A percentile compares a stretch with the other conserved stretches of the same genome.
Conservation (phyloP, 345 rosid genomes). For the Pistacia vera region DNA sequence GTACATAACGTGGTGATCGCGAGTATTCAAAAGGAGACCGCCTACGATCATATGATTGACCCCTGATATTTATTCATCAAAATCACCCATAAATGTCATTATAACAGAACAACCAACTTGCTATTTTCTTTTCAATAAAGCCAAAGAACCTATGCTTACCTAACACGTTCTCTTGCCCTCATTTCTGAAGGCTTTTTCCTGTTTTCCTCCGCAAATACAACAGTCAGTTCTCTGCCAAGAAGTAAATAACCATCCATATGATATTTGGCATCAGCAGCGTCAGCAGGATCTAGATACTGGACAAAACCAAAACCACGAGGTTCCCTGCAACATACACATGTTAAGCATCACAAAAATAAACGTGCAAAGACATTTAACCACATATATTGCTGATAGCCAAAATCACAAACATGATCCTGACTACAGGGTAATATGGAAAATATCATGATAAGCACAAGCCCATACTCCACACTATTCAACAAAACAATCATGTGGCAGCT, state of each 20-base stretch:
- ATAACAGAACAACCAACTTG: neutral
- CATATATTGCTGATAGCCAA: slow-evolving; percentile 4
- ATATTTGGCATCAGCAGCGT: slow-evolving; percentile 89
- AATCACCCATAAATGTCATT: neutral
- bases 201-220: slow-evolving; percentile 89
- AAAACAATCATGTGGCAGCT: slow-evolving; percentile 47
- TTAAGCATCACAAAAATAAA: neutral
- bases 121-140: neutral
- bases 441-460: slow-evolving; percentile 24
- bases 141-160: slow-evolving; percentile 33
- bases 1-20: slow-evolving; percentile 49
- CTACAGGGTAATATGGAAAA: slow-evolving; percentile 14
- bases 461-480: slow-evolving; percentile 33
- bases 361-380: neutral
- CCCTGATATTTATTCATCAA: slow-evolving; percentile 30
- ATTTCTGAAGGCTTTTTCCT: slow-evolving; percentile 92
- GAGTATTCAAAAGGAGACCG: slow-evolving; percentile 55
- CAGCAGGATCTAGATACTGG: slow-evolving; percentile 78
- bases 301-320: slow-evolving; percentile 96
- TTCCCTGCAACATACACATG: slow-evolving; percentile 48
- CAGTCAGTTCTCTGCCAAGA: slow-evolving; percentile 74
- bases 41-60: slow-evolving; percentile 42
- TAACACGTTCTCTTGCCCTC: slow-evolving; percentile 68
- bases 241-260: slow-evolving; percentile 85
- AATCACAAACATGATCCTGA: slow-evolving; percentile 12